Conservation (phyloP, 306 rosid species). For the Trifolium fragiferum region DNA sequence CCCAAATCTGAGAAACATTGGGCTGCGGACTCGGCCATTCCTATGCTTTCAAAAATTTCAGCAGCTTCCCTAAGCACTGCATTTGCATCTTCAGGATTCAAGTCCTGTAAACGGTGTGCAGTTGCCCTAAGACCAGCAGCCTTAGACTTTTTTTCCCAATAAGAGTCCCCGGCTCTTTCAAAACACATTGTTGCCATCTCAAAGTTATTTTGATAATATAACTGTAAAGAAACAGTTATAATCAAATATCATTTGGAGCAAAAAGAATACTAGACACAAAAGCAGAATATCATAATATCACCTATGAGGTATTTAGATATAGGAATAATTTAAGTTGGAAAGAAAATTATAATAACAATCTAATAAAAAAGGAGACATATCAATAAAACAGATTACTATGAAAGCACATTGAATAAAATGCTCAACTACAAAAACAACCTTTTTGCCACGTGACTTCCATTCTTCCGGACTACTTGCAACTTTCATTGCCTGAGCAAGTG, state of each 20-base stretch:
- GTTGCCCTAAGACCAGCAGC: constrained; percentile 69
- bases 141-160: constrained; percentile 77
- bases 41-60: constrained; percentile 65
- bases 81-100: constrained; percentile 57
- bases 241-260: too few relatives aligned
- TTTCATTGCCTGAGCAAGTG: constrained; percentile 78
- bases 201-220: constrained; percentile 63
- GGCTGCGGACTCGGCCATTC: constrained; percentile 67
- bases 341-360: constrained; percentile 3
- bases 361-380: background rate
- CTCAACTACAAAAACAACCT: constrained; percentile 46
- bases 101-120: constrained; percentile 54
- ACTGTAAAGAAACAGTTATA: constrained; percentile 40
- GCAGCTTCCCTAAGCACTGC: constrained; percentile 81
- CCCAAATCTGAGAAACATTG: constrained; percentile 71
- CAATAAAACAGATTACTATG: background rate
- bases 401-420: background rate
- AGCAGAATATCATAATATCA: background rate
- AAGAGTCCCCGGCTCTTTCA: constrained; percentile 69
- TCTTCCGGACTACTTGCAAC: constrained; percentile 77
- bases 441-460: constrained; percentile 76
- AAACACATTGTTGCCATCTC: constrained; percentile 86
- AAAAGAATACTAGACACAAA: background rate
- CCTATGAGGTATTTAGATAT: background rate
- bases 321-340: background rate